A percentile compares a stretch with the other conserved stretches of the same genome.
Evolutionary conservation across 345 rosid species (phyloP).

Genomic region (Lepidium africanum): DNA sequence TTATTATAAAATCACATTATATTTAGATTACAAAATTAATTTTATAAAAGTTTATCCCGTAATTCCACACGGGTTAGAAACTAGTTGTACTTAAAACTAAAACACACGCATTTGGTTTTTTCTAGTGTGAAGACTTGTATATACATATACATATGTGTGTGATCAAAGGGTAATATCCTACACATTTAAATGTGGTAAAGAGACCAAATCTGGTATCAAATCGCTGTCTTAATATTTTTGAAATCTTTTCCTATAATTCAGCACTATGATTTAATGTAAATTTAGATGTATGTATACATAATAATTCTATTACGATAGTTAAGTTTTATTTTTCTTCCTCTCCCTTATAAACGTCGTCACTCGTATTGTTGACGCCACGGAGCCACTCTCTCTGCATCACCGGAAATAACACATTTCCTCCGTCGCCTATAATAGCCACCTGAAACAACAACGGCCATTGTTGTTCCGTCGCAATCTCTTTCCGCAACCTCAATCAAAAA

Average conservation of each 20-base stretch:
- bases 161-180: neutral
- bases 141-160: neutral
- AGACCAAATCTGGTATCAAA: slow-evolving; percentile 15
- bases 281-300: neutral
- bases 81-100: neutral
- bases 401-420: neutral
- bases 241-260: neutral
- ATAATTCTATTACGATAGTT: neutral
- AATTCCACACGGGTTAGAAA: too few species aligned
- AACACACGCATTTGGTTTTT: neutral
- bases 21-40: too few species aligned
- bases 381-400: neutral
- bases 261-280: slow-evolving; percentile 10
- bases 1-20: too few species aligned
- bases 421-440: neutral
- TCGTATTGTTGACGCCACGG: too few species aligned
- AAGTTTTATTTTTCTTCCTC: neutral
- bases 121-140: too few species aligned
- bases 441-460: neutral
- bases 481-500: neutral
- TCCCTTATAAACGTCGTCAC: neutral
- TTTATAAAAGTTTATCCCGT: too few species aligned
- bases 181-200: neutral
- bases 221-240: slow-evolving; percentile 1
- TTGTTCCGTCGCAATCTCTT: neutral